Conservation (phyloP, 352 stramenopile species). For the Globisporangium irregulare region DNA sequence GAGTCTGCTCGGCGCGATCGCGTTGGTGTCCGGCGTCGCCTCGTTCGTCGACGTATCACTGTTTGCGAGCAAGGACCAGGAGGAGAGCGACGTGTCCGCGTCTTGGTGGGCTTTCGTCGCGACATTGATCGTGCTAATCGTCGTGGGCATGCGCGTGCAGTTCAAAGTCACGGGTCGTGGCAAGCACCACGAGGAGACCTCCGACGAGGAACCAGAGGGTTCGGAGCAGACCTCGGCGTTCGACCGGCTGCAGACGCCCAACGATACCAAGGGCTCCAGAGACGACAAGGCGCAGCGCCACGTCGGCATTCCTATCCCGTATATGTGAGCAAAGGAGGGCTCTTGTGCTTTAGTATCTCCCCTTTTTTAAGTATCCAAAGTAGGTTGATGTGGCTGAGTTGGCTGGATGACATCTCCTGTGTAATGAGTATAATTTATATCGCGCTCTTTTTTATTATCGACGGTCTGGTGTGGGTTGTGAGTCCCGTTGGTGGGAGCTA, state of each 20-base stretch:
- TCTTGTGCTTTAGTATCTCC: neutral
- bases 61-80: neutral
- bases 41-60: neutral
- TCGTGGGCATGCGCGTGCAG: neutral
- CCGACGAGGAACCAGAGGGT: constrained; percentile 32
- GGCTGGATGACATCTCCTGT: neutral
- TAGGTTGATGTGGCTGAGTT: neutral
- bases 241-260: neutral
- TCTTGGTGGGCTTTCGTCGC: neutral
- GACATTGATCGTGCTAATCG: neutral
- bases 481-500: neutral
- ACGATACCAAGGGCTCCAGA: neutral
- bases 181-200: constrained; percentile 22
- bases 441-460: neutral
- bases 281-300: neutral
- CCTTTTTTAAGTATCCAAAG: neutral
- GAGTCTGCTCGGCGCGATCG: neutral
- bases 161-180: constrained; percentile 29
- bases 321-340: neutral
- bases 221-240: constrained; percentile 17
- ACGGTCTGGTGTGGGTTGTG: neutral
- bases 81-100: neutral
- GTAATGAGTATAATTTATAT: constrained; percentile 4
- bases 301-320: neutral
- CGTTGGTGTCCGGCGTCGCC: neutral